Evolutionary conservation across 306 rosid genomes (phyloP).

Genomic region (Rosa persica): DNA sequence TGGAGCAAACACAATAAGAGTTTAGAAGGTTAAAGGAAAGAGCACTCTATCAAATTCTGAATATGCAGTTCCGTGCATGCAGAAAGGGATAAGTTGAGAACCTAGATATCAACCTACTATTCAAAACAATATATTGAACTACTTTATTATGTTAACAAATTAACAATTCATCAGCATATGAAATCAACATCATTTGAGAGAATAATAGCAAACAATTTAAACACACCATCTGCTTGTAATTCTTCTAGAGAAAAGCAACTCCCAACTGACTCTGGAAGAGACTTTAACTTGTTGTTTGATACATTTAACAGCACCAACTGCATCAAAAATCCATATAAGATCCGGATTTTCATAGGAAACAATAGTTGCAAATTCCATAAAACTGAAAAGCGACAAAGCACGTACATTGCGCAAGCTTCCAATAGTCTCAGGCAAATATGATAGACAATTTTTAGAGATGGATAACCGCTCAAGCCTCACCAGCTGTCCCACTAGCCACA

Average conservation of each 20-base stretch:
- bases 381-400: slow-evolving; percentile 19
- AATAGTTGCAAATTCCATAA: neutral
- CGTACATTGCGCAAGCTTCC: slow-evolving; percentile 97
- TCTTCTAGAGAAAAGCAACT: slow-evolving; percentile 96
- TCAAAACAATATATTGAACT: neutral
- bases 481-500: slow-evolving; percentile 81
- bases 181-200: slow-evolving; percentile 1
- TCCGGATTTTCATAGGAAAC: slow-evolving; percentile 20
- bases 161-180: neutral
- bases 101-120: neutral
- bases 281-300: slow-evolving; percentile 74
- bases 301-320: slow-evolving; percentile 83
- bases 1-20: neutral
- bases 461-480: slow-evolving; percentile 88
- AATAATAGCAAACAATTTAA: neutral
- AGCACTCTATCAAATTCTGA: neutral
- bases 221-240: slow-evolving; percentile 83
- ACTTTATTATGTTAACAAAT: neutral
- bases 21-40: neutral
- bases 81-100: neutral
- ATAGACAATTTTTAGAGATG: slow-evolving; percentile 62
- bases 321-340: slow-evolving; percentile 40
- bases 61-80: neutral
- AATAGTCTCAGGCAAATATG: slow-evolving; percentile 74
- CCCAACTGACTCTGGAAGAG: slow-evolving; percentile 94